Evolutionary conservation across 768 basidiomycete genomes (phyloP).

Genomic region (Auricularia cornea): DNA sequence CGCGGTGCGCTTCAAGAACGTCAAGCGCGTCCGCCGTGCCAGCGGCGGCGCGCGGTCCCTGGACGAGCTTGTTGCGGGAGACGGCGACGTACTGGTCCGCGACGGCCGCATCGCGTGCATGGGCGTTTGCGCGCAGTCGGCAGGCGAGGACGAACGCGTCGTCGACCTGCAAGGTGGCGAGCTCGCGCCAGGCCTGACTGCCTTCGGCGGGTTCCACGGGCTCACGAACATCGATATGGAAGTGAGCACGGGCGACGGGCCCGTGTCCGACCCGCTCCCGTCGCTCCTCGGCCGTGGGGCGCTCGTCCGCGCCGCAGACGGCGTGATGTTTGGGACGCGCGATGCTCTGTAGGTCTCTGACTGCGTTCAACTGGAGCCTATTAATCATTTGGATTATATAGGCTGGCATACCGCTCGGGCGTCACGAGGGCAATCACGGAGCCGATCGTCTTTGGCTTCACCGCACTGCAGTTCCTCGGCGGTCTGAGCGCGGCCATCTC

Average conservation of each 20-base stretch:
- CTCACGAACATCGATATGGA: conserved; percentile 62
- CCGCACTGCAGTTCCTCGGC: conserved; percentile 37
- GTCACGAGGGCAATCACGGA: conserved; percentile 62
- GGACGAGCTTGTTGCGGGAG: neutral
- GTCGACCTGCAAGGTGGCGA: conserved; percentile 61
- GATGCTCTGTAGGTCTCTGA: conserved; percentile 42
- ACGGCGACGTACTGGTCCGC: conserved; percentile 16
- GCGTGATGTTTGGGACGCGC: conserved; percentile 37
- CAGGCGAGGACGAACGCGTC: conserved; percentile 29
- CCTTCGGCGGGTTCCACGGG: conserved; percentile 60
- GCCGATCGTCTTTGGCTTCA: conserved; percentile 25
- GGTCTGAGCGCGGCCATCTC: conserved; percentile 63
- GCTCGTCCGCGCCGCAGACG: conserved; percentile 60
- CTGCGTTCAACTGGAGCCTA: conserved; percentile 9
- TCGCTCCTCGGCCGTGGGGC: conserved; percentile 25
- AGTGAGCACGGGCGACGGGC: conserved; percentile 61
- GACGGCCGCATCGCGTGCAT: conserved; percentile 24
- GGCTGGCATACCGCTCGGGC: conserved; percentile 65
- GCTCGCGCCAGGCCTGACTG: conserved; percentile 54
- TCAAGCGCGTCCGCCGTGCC: conserved; percentile 36
- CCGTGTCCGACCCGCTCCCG: conserved; percentile 48
- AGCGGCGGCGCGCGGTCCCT: neutral
- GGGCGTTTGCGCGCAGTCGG: conserved; percentile 5
- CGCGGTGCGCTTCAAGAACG: conserved; percentile 54
- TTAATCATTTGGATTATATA: conserved; percentile 18